Evolutionary conservation across 768 basidiomycete species (phyloP), one percentile per base, ranked within the genome.

Genomic region (Rossbeevera mucosa): DNA sequence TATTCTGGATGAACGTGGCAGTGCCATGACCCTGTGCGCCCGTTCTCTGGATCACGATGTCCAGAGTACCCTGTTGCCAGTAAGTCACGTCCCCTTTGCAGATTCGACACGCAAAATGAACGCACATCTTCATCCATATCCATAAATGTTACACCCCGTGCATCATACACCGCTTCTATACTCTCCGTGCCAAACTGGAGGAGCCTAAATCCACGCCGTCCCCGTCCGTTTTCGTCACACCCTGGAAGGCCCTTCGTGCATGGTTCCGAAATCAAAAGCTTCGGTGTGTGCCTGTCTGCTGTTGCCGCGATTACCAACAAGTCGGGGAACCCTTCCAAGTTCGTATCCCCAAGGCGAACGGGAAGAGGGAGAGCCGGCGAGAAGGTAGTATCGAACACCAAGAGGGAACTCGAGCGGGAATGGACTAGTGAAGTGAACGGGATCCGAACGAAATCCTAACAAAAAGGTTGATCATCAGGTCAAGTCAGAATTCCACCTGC

Each of bases 121-220:
- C 91, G 59, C 63, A 94, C 94, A 69, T 99, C 94, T 68, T 97
- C 96, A 60, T 97, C 95, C 66, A 97, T 76, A 69, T 99, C 96
- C 53, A 98, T 61, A 68, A 94, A 94, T 3, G 86, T 76, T 5
- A 83, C 82, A 11, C 83, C 79, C 38, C 85, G 74, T 0, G 89
- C 95, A 67, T 98, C 96, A 57, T 78, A 82, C 16, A 97, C 75
- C 7, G 68, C 68, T 20, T 80, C 74, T 48, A 98, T 67, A 5
- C 77, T 71, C 26, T 85, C 81, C 13, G 79, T 80, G 4, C 87
- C 86, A 30, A 76, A 79, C 48, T 60, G 63, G 12, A 81, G 72
- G n/a, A 75, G 67, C 48, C 60, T 65, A 74, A 88, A 94, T 6
- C 88, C 85, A 53, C 92, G 74, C 52, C 78, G 76, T 8, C 80